Evolutionary conservation across 169 alveolate species (phyloP).

Genomic region (Eimeria acervulina): DNA sequence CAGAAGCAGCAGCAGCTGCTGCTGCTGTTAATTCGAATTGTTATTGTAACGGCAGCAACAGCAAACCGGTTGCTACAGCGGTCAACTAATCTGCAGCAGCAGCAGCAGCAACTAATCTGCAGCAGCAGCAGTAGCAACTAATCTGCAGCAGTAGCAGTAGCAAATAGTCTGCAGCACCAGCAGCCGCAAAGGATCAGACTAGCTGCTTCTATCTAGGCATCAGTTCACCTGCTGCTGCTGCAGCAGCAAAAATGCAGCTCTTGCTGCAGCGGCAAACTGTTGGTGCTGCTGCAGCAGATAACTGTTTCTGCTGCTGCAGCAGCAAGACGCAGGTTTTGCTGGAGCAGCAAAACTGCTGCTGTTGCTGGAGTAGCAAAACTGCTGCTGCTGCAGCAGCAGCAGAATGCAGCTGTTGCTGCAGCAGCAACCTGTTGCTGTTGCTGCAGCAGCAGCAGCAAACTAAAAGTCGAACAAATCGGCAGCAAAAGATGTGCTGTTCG

Average conservation of each 20-base stretch:
- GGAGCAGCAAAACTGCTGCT: too few relatives aligned
- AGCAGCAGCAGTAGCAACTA: too few relatives aligned
- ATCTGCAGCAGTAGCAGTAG: not conserved
- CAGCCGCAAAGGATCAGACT: not conserved
- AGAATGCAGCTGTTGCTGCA: too few relatives aligned
- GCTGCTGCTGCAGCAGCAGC: too few relatives aligned
- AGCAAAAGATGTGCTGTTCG: slow-evolving; percentile 27
- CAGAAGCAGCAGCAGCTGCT: not conserved
- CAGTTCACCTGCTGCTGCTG: not conserved
- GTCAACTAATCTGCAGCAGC: not conserved
- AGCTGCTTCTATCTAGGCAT: not conserved
- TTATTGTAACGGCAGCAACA: not conserved
- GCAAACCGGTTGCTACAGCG: not conserved
- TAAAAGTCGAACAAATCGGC: not conserved
- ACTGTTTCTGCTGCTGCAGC: not conserved
- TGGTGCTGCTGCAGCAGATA: not conserved
- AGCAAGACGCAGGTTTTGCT: too few relatives aligned
- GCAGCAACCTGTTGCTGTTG: too few relatives aligned
- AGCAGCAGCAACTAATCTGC: too few relatives aligned
- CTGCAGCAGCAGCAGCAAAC: too few relatives aligned
- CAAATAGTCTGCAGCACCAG: not conserved
- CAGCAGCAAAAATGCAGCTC: not conserved
- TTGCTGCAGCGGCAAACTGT: not conserved
- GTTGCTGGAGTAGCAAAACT: too few relatives aligned
- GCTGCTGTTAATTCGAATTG: not conserved